Base-by-base conservation (phyloP, 257 asterid species). In the Knoxia roxburghii region DNA sequence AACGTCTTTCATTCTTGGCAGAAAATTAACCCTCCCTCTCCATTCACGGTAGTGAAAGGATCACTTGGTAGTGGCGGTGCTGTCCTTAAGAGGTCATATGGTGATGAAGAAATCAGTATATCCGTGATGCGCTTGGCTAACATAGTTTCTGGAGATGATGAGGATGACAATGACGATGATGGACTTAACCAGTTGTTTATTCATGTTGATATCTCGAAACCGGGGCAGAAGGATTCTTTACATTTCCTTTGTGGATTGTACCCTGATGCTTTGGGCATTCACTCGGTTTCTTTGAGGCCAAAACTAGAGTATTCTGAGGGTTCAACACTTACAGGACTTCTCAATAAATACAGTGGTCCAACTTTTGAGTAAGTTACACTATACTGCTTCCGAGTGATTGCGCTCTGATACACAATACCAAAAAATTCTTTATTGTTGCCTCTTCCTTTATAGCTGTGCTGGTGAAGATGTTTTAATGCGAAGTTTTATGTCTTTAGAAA, bases 221-320 rank as follows among this genome's bases (percentile, higher is more conserved):
- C 89, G 35, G 92, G 87, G 54, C 79, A 73, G 75, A 64, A 80
- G 68, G 84, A 80, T 30, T 80, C 95, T 52, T 66, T 93, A 81
- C 96, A 82, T 80, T 90, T 93, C 73, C 96, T 90, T 21, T 93
- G 99, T 45, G 99, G 96, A 51, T 61, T 90, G 75, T 93, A 93
- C 71, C 95, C 97, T 0, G 99, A 93, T 86, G 99, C 99, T 74
- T 75, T 93, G 50, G 97, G 98, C 67, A 88, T 93, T 82, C 99
- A 90, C 78, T 88, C 97, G 1, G 90, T 88, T 70, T 69, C 87
- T 11, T 41, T 90, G 83, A 84, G 91, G 76, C 82, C 88, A 10
- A 93, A 86, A 76, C 67, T 50, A 0, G 90, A 86, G 65, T 46
- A 90, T 75, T 72, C 87, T 1, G 89, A 86, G 70, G 56, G 88